phyloP scores from a whole-genome alignment of 306 rosid species.

The Ormosia emarginata region DNA sequence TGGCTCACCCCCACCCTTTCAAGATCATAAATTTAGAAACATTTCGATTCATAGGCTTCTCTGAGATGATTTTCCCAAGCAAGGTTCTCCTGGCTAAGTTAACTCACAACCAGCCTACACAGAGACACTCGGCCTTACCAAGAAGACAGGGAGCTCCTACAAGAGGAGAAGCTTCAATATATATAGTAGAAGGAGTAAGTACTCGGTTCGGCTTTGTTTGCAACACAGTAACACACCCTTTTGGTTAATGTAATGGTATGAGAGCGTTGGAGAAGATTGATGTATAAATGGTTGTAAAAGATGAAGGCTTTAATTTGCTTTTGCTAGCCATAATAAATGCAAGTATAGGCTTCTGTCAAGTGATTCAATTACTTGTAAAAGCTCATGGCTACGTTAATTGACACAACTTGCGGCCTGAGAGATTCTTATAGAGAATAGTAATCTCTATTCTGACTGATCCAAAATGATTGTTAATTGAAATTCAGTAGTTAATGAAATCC shows the following conservation, averaged over 20 bases:
- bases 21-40: too few relatives aligned
- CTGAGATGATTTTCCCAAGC: too few relatives aligned
- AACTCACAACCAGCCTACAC: too few relatives aligned
- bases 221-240: not conserved
- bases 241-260: not conserved
- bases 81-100: too few relatives aligned
- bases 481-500: not conserved
- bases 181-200: not conserved
- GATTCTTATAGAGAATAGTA: not conserved
- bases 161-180: too few relatives aligned
- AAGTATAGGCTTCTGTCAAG: not conserved
- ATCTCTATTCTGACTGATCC: not conserved
- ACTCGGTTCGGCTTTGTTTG: slow-evolving; percentile 30
- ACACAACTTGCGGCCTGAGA: not conserved
- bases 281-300: not conserved
- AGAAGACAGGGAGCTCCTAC: too few relatives aligned
- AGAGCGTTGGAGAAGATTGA: too few relatives aligned
- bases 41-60: too few relatives aligned
- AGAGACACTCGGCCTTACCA: too few relatives aligned
- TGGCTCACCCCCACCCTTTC: too few relatives aligned
- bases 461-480: not conserved
- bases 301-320: not conserved
- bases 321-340: not conserved
- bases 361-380: not conserved
- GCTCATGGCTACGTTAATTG: not conserved